Percentiles rank a stretch among this genome's conserved stretches.
Conservation (phyloP, 2,329 filamentous ascomycete genomes). For the Aspergillus sp. region DNA sequence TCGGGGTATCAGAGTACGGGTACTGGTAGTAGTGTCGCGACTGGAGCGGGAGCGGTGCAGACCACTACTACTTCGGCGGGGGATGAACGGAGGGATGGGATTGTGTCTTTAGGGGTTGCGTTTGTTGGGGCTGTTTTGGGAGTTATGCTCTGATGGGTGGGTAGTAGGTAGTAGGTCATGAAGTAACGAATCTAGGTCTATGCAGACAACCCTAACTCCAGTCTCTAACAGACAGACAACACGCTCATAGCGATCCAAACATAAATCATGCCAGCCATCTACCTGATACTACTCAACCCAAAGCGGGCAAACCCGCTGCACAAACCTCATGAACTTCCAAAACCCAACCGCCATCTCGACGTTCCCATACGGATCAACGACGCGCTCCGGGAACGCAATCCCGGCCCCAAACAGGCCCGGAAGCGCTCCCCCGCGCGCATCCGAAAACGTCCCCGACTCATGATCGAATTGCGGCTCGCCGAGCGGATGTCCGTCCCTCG, state of each 20-base stretch:
- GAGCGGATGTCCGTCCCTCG: constrained; percentile 20
- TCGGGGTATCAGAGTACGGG: constrained; percentile 9
- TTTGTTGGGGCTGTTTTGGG: constrained; percentile 2
- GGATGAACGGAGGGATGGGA: neutral
- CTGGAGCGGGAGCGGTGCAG: constrained; percentile 7
- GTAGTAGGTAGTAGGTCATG: constrained; percentile 5
- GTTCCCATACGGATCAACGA: constrained; percentile 52
- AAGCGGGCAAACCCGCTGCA: constrained; percentile 45
- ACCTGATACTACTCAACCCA: constrained; percentile 29
- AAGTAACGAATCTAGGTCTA: too few relatives aligned
- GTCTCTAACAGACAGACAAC: constrained; percentile 2
- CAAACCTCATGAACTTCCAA: constrained; percentile 57
- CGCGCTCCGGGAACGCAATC: constrained; percentile 54
- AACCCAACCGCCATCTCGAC: constrained; percentile 54
- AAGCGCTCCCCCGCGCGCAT: constrained; percentile 34
- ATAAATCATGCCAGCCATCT: neutral
- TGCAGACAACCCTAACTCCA: neutral
- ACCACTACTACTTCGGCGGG: constrained; percentile 6
- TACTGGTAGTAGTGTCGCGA: neutral
- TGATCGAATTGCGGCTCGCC: constrained; percentile 20
- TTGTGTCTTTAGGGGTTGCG: neutral
- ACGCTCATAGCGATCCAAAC: neutral
- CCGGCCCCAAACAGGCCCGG: constrained; percentile 52
- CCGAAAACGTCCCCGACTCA: constrained; percentile 39
- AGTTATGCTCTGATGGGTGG: neutral